Conservation (phyloP, 1,139 yeast species). For the Meyerozyma smithsonii region DNA sequence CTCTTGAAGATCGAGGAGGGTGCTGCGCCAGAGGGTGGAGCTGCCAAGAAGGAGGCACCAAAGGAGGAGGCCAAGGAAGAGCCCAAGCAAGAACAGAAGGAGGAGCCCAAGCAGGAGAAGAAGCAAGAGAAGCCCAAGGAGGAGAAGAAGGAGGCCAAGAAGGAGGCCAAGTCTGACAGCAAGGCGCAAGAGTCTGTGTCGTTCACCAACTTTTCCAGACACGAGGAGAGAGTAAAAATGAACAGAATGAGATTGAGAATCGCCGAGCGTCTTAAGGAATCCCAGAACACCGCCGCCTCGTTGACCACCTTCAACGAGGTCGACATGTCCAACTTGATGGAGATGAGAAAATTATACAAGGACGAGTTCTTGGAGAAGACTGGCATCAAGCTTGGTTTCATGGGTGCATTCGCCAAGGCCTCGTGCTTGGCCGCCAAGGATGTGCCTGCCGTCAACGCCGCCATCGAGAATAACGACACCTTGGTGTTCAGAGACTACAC, state of each 20-base stretch:
- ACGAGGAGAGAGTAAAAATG: slow-evolving; percentile 94
- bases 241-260: slow-evolving; percentile 99
- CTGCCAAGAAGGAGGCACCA: slow-evolving; percentile 24
- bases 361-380: slow-evolving; percentile 94
- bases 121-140: slow-evolving; percentile 23
- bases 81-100: slow-evolving; percentile 17
- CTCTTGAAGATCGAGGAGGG: slow-evolving; percentile 88
- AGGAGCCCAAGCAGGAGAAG: slow-evolving; percentile 24
- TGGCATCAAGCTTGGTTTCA: slow-evolving; percentile 94
- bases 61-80: slow-evolving; percentile 21
- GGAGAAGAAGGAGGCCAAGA: slow-evolving; percentile 15
- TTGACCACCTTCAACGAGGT: slow-evolving; percentile 97
- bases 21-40: slow-evolving; percentile 70
- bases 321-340: slow-evolving; percentile 90
- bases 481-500: slow-evolving; percentile 95
- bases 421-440: slow-evolving; percentile 90
- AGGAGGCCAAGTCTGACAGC: slow-evolving; percentile 16
- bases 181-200: slow-evolving; percentile 26
- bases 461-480: slow-evolving; percentile 89
- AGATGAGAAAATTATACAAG: slow-evolving; percentile 94
- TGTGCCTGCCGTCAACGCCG: slow-evolving; percentile 91
- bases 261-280: slow-evolving; percentile 98
- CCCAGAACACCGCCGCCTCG: slow-evolving; percentile 98
- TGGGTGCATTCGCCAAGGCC: slow-evolving; percentile 98
- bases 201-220: slow-evolving; percentile 69